Percentiles rank a stretch among this genome's conserved stretches.
These are phyloP conservation scores for Strobilomyces confusus DNA, from an alignment of 768 basidiomycete species.

Conservation along the genomic window DNA sequence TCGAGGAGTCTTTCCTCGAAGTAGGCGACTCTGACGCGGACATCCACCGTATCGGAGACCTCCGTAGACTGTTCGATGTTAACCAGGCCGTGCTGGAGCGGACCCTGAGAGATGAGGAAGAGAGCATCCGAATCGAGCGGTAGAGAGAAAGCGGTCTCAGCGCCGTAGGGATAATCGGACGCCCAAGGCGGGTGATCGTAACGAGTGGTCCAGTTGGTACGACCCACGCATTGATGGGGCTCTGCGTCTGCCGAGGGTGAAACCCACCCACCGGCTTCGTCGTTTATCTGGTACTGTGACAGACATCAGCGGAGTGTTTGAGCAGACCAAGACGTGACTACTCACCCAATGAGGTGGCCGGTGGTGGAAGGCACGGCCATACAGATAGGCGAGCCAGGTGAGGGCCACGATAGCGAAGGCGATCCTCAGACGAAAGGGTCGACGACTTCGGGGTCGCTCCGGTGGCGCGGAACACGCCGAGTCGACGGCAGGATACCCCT, in stretches of 20 bases:
- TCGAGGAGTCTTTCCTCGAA: constrained; percentile 13
- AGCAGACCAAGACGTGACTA: not conserved
- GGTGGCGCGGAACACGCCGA: not conserved
- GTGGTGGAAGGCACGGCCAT: not conserved
- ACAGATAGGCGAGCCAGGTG: constrained; percentile 13
- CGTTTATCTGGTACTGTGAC: constrained; percentile 5
- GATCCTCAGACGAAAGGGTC: constrained; percentile 5
- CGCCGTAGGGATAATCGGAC: constrained; percentile 19
- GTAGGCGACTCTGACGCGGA: constrained; percentile 29
- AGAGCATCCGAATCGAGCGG: constrained; percentile 29
- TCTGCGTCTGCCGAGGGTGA: not conserved
- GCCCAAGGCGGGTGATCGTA: constrained; percentile 25
- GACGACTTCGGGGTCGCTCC: not conserved
- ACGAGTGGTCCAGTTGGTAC: constrained; percentile 22
- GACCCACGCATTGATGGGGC: constrained; percentile 11
- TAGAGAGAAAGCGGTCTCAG: constrained; percentile 27
- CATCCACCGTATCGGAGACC: constrained; percentile 25
- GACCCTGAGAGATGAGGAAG: constrained; percentile 30
- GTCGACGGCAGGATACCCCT: constrained; percentile 9
- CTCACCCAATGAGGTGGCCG: constrained; percentile 9
- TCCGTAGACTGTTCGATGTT: constrained; percentile 29
- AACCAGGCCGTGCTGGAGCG: constrained; percentile 24
- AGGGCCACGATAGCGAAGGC: constrained; percentile 5
- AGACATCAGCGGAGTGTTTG: not conserved
- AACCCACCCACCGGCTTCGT: not conserved